Percentiles rank a stretch among this genome's conserved stretches.
Conservation (phyloP, 148 eudicot genomes). For the Pharnaceum exiguum region DNA sequence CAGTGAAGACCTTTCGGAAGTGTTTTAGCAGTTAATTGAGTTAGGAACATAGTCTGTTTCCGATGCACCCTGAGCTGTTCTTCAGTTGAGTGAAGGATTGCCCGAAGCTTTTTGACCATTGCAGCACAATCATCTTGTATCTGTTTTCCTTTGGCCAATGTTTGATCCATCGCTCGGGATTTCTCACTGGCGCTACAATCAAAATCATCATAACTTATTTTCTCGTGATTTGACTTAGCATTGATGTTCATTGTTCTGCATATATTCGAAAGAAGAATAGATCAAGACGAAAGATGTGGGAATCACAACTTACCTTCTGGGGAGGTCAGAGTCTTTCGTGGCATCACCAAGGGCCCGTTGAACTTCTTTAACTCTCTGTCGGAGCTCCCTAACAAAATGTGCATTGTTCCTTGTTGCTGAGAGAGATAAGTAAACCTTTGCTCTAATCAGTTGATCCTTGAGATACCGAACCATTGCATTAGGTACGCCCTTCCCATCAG, state of each 20-base stretch:
- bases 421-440: constrained; percentile 73
- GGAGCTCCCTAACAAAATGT: constrained; percentile 80
- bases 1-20: constrained; percentile 97
- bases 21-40: constrained; percentile 89
- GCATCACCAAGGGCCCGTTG: constrained; percentile 73
- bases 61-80: constrained; percentile 89
- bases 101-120: constrained; percentile 87
- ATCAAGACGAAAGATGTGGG: neutral
- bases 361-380: constrained; percentile 76
- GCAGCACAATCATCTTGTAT: constrained; percentile 90
- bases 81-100: constrained; percentile 90
- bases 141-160: constrained; percentile 77
- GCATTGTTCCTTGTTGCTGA: constrained; percentile 76
- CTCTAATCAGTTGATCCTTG: constrained; percentile 85
- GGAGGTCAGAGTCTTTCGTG: constrained; percentile 77
- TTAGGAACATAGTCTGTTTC: constrained; percentile 82
- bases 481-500: constrained; percentile 26
- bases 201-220: neutral
- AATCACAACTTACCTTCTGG: constrained; percentile 47
- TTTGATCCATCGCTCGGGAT: constrained; percentile 81
- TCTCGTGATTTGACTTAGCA: too few relatives aligned
- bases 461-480: constrained; percentile 63
- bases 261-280: too few relatives aligned
- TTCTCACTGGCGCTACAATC: constrained; percentile 61
- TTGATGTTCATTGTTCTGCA: too few relatives aligned